Conservation (phyloP, 1,284 basidiomycete genomes). For the Volvariella surrecta region DNA sequence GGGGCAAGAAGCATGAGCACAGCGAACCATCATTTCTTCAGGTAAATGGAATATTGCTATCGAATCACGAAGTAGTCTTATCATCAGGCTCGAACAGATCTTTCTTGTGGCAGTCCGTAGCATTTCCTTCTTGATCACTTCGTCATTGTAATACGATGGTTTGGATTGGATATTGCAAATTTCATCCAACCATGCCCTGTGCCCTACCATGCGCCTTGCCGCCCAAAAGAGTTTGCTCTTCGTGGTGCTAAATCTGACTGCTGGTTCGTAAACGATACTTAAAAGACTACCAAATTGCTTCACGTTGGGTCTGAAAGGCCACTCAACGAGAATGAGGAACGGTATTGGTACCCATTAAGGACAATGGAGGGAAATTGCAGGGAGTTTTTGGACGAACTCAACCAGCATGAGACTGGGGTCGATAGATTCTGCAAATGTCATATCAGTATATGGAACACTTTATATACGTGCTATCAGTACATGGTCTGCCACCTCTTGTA, state of each 20-base stretch:
- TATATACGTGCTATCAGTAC: no score
- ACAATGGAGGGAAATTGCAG: not conserved
- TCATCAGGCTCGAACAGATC: not conserved
- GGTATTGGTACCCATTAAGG: not conserved
- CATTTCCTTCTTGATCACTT: not conserved
- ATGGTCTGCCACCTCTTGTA: no score
- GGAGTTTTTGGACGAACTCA: not conserved
- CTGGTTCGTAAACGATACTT: not conserved
- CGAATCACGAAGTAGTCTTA: not conserved
- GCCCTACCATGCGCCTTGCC: not conserved
- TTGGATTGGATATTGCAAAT: conserved; percentile 3
- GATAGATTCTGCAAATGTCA: no score
- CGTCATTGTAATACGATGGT: not conserved
- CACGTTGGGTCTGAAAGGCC: not conserved
- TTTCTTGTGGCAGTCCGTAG: conserved; percentile 9
- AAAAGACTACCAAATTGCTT: not conserved
- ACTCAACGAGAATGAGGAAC: not conserved
- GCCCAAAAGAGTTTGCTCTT: not conserved
- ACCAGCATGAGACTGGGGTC: no score
- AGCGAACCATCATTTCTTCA: conserved; percentile 20
- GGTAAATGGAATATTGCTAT: conserved; percentile 9
- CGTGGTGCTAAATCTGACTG: not conserved
- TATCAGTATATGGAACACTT: no score
- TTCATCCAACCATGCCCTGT: conserved; percentile 3
- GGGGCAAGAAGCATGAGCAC: conserved; percentile 20